These are phyloP conservation scores for Penicillium sp. DNA, from an alignment of 2,329 filamentous ascomycete genomes.

Conservation along the genomic window DNA sequence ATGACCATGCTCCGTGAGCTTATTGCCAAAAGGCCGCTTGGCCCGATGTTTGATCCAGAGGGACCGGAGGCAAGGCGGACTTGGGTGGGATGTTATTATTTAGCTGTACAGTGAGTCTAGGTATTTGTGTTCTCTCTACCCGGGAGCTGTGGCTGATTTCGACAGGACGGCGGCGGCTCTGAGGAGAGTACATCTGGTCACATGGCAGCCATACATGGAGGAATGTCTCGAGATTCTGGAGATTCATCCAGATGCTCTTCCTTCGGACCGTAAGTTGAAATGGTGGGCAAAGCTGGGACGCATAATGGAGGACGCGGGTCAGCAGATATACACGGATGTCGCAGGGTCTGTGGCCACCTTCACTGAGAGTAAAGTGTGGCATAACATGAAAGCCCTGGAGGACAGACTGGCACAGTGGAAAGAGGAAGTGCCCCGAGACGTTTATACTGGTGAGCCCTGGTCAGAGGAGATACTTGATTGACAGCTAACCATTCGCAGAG, in stretches of 20 bases:
- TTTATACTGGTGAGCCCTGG: conserved; percentile 54
- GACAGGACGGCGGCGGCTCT: conserved; percentile 56
- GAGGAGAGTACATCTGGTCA: conserved; percentile 55
- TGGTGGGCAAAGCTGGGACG: conserved; percentile 58
- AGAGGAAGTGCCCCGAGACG: conserved; percentile 50
- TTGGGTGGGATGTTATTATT: conserved; percentile 60
- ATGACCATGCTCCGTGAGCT: conserved; percentile 39
- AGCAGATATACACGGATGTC: conserved; percentile 66
- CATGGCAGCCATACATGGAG: conserved; percentile 61
- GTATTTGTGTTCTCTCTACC: neutral
- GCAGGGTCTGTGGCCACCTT: conserved; percentile 52
- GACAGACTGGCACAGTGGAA: conserved; percentile 60
- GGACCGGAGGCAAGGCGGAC: conserved; percentile 56
- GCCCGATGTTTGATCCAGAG: conserved; percentile 45
- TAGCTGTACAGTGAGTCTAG: conserved; percentile 53
- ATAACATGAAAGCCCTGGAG: conserved; percentile 63
- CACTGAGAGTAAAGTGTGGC: conserved; percentile 60
- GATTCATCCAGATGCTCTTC: conserved; percentile 54
- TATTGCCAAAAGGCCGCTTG: conserved; percentile 34
- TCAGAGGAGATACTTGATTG: neutral
- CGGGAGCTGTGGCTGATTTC: conserved; percentile 3
- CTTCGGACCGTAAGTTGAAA: conserved; percentile 54
- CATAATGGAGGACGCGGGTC: conserved; percentile 65
- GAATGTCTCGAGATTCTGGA: conserved; percentile 58
- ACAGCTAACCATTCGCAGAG: conserved; percentile 41